Evolutionary conservation across 2,329 filamentous ascomycete genomes (phyloP), one percentile per base, ranked within the genome.

Genomic region (Pyrenochaeta sp.): DNA sequence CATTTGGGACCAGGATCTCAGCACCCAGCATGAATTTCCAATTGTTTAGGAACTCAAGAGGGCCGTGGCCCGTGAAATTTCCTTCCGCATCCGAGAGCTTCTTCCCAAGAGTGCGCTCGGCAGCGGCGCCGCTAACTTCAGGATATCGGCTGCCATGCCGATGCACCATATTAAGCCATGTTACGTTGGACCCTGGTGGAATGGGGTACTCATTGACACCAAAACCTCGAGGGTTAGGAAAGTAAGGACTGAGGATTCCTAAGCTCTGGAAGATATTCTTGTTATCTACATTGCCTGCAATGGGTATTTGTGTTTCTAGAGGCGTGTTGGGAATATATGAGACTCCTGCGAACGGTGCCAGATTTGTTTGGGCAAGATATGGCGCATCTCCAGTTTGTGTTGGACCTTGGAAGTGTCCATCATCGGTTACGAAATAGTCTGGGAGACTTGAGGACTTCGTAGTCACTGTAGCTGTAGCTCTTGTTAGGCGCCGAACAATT

Each of bases 111-210:
- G 90, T 84, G 0, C 72, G 69, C 19, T 80, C 77, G 9, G 90
- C 85, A 30, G 84, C 84, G 34, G 85, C 82, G 0, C 83, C 83
- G 2, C 80, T 79, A 2, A 90, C 90, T 0, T 76, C 73, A 3
- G 91, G 91, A 74, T 93, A 93, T 13, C 91, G 84, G 39, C 89
- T 84, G 8, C 91, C 91, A 71, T 93, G 90, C 1, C 91, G 86
- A 12, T 88, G 89, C 4, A 92, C 80, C 87, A 92, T 89, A 78
- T 90, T 80, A 44, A 93, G 80, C 79, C 91, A 89, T 28, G 88
- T 81, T 49, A 92, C 90, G 56, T 89, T 87, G 0, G 90, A 85
- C 12, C 87, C 89, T 6, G 80, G 74, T 0, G 90, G 90, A 15
- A 91, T 74, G 2, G 89, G 82, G 66, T 89, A 90, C 75, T 93